Evolutionary conservation across 2,329 filamentous ascomycete species (phyloP).

Genomic region (Epichloe sylvatica): DNA sequence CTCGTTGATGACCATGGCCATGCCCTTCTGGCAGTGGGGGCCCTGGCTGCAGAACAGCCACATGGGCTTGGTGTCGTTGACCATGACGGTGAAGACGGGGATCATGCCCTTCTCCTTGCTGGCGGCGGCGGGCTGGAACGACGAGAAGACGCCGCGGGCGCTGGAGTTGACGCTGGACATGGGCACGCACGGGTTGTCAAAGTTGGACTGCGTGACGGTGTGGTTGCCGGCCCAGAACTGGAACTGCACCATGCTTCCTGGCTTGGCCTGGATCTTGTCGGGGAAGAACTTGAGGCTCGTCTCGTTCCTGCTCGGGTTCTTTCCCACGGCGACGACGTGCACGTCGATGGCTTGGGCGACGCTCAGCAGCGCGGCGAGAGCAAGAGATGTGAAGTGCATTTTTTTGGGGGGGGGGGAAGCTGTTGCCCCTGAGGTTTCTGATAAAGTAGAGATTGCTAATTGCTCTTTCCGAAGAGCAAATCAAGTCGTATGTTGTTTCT

Average conservation of each 20-base stretch:
- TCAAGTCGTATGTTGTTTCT: neutral
- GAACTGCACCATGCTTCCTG: constrained; percentile 53
- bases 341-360: constrained; percentile 31
- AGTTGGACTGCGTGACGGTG: constrained; percentile 65
- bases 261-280: constrained; percentile 46
- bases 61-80: constrained; percentile 56
- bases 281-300: constrained; percentile 47
- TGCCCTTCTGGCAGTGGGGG: constrained; percentile 60
- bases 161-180: constrained; percentile 38
- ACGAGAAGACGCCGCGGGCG: constrained; percentile 49
- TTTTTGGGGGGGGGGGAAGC: no score
- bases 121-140: constrained; percentile 50
- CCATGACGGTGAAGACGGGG: constrained; percentile 55
- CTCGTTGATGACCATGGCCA: constrained; percentile 66
- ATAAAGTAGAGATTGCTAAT: neutral
- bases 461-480: constrained; percentile 6
- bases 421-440: no score
- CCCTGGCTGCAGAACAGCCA: constrained; percentile 70
- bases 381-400: constrained; percentile 39
- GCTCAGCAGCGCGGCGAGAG: constrained; percentile 33
- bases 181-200: constrained; percentile 55
- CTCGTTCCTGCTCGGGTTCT: constrained; percentile 33
- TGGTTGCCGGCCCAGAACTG: constrained; percentile 58
- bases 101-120: constrained; percentile 34
- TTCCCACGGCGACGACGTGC: constrained; percentile 53